These are phyloP conservation scores for Avena sativa DNA, from an alignment of 176 grass and related monocot genomes.

Conservation along the genomic window DNA sequence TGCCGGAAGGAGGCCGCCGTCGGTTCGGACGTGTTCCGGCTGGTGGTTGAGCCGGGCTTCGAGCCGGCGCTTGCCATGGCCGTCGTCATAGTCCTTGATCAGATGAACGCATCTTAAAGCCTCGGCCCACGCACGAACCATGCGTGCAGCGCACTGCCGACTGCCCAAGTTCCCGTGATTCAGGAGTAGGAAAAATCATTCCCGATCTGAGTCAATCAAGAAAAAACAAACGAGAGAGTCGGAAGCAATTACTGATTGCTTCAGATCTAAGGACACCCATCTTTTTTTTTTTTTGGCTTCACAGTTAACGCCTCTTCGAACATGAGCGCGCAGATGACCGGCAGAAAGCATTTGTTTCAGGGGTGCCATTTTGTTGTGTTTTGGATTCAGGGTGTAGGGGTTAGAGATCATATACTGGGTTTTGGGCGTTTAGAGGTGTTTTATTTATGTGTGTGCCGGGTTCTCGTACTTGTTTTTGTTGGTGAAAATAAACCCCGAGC, in stretches of 20 bases:
- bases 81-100: slow-evolving; percentile 82
- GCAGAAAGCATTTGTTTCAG: slow-evolving; percentile 20
- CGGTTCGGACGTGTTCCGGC: slow-evolving; percentile 71
- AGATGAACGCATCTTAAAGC: slow-evolving; percentile 50
- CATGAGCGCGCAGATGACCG: too few relatives aligned
- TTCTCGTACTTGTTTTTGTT: background rate
- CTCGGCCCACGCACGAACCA: background rate
- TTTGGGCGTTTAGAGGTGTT: background rate
- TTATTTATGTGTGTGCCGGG: background rate
- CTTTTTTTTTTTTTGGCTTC: slow-evolving; percentile 46
- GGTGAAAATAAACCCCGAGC: slow-evolving; percentile 29
- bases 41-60: slow-evolving; percentile 72
- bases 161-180: background rate
- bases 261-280: background rate
- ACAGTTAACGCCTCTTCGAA: too few relatives aligned
- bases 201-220: background rate
- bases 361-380: background rate
- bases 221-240: background rate
- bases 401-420: background rate
- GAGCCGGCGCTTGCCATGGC: slow-evolving; percentile 77
- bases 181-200: background rate
- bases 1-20: slow-evolving; percentile 68
- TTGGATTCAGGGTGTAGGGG: background rate
- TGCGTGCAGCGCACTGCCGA: background rate
- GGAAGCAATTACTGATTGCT: background rate